phyloP scores from a whole-genome alignment of 768 basidiomycete genomes.

The Strobilomyces dryophilus region DNA sequence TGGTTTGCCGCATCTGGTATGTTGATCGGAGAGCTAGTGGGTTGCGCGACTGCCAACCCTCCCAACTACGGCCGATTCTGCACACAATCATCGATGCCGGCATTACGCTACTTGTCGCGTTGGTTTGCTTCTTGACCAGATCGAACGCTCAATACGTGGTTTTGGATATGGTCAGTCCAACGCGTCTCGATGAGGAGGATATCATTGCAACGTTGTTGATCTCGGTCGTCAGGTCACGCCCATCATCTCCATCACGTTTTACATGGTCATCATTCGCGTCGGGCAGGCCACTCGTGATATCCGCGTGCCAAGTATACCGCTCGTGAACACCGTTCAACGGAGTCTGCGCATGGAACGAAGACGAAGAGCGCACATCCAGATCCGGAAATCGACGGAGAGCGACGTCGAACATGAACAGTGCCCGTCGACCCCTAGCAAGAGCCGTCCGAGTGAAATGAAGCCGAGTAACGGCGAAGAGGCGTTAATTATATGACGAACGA shows the following conservation, averaged over 20 bases:
- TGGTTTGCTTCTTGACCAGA: not conserved
- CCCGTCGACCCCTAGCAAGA: too few species aligned
- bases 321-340: not conserved
- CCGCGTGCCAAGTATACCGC: not conserved
- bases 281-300: not conserved
- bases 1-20: constrained; percentile 7
- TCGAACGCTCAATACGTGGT: constrained; percentile 8
- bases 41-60: not conserved
- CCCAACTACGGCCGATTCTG: not conserved
- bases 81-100: constrained; percentile 5
- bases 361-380: not conserved
- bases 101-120: constrained; percentile 6
- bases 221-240: too few species aligned
- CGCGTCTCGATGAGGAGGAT: not conserved
- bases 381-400: not conserved
- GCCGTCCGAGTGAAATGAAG: too few species aligned
- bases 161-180: too few species aligned
- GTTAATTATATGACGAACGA: too few species aligned
- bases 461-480: too few species aligned
- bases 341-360: not conserved
- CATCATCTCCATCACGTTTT: too few species aligned
- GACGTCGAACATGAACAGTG: not conserved
- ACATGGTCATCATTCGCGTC: too few species aligned
- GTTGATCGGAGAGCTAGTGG: not conserved
- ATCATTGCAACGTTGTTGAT: not conserved